phyloP scores from a whole-genome alignment of 2,329 filamentous ascomycete species.

The Pseudodiploospora longispora region DNA sequence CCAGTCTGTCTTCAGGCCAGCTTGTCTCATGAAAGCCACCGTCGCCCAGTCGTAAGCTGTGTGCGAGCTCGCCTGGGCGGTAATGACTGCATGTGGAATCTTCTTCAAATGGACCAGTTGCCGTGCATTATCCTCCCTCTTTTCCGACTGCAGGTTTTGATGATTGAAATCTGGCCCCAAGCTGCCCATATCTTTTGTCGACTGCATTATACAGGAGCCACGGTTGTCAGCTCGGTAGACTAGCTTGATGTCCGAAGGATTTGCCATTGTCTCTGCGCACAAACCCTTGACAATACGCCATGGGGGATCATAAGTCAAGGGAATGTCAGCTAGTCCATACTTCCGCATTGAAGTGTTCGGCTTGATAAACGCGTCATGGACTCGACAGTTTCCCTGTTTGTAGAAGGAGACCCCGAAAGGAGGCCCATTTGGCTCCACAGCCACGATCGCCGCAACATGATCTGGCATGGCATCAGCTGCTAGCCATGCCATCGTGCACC shows the following conservation, averaged over 20 bases:
- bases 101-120: constrained; percentile 39
- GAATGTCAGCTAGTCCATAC: constrained; percentile 34
- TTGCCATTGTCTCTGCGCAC: neutral
- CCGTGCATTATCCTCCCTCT: constrained; percentile 13
- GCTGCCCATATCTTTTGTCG: neutral
- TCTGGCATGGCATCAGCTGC: constrained; percentile 40
- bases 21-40: constrained; percentile 42
- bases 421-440: constrained; percentile 45
- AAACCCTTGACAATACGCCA: neutral
- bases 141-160: neutral
- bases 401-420: constrained; percentile 30
- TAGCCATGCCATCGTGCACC: constrained; percentile 37
- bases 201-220: constrained; percentile 15
- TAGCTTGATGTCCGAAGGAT: no score
- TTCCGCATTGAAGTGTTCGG: constrained; percentile 21
- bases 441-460: constrained; percentile 39
- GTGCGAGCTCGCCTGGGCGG: constrained; percentile 46
- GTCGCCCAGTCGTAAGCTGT: constrained; percentile 47
- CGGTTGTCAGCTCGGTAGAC: neutral
- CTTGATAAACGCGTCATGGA: constrained; percentile 15
- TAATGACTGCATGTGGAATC: constrained; percentile 42
- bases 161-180: neutral
- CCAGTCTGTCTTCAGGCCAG: constrained; percentile 36
- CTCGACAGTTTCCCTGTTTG: neutral
- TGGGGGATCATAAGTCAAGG: constrained; percentile 34